Conservation (phyloP, 768 basidiomycete species). For the Phylloporus sp. region DNA sequence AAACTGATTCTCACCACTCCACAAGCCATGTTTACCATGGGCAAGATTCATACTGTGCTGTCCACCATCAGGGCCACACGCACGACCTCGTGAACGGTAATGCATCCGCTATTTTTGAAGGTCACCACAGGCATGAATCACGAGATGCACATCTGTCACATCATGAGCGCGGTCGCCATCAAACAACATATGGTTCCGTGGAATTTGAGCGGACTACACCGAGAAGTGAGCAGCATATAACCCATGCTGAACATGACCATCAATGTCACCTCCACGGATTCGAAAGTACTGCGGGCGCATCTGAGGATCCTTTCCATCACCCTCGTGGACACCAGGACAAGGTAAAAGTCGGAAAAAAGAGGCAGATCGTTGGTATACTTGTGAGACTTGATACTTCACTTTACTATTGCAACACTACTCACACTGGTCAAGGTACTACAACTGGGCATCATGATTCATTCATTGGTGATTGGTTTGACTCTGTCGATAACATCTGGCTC, state of each 20-base stretch:
- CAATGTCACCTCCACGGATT: slow-evolving; percentile 11
- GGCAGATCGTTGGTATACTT: slow-evolving; percentile 72
- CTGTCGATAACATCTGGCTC: slow-evolving; percentile 63
- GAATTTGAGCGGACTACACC: not conserved
- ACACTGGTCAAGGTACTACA: slow-evolving; percentile 58
- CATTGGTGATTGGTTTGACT: slow-evolving; percentile 76
- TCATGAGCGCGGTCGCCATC: slow-evolving; percentile 26
- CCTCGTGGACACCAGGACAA: slow-evolving; percentile 13
- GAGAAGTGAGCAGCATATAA: not conserved
- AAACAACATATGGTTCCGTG: slow-evolving; percentile 20
- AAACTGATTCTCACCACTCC: not conserved
- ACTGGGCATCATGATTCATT: slow-evolving; percentile 82
- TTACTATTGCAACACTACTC: not conserved
- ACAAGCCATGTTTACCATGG: not conserved
- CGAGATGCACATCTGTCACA: slow-evolving; percentile 25
- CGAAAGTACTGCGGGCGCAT: not conserved
- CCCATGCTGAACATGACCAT: not conserved
- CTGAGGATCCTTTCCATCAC: slow-evolving; percentile 2
- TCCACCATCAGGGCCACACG: not conserved
- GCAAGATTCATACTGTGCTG: slow-evolving; percentile 20
- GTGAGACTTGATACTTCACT: slow-evolving; percentile 32
- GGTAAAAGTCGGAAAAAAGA: slow-evolving; percentile 44
- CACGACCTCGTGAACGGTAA: not conserved
- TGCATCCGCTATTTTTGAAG: slow-evolving; percentile 25
- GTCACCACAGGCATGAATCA: slow-evolving; percentile 36